phyloP scores from a whole-genome alignment of 2,329 filamentous ascomycete species.

The Anisogramma anomala region DNA sequence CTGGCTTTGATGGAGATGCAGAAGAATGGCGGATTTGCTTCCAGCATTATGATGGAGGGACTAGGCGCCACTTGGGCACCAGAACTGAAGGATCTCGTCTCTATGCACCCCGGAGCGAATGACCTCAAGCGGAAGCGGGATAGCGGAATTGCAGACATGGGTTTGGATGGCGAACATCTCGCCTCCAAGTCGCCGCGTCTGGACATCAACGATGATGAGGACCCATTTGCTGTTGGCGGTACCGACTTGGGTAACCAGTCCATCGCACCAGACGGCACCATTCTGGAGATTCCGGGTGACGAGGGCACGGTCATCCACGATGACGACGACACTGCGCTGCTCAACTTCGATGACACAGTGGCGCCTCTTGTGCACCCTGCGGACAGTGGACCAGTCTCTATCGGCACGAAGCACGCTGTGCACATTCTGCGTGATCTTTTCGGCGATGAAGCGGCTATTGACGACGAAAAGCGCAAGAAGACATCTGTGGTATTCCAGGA shows the following conservation, averaged over 20 bases:
- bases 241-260: constrained; percentile 42
- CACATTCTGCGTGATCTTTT: constrained; percentile 87
- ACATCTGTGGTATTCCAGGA: constrained; percentile 79
- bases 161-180: constrained; percentile 48
- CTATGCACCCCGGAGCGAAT: constrained; percentile 63
- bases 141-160: constrained; percentile 71
- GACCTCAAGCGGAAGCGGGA: constrained; percentile 92
- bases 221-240: constrained; percentile 34
- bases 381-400: constrained; percentile 74
- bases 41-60: constrained; percentile 71
- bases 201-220: constrained; percentile 57
- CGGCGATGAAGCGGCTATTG: constrained; percentile 57
- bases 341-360: constrained; percentile 69
- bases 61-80: constrained; percentile 76
- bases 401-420: constrained; percentile 91
- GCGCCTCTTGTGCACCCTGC: constrained; percentile 65
- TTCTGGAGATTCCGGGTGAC: constrained; percentile 53
- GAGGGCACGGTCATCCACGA: constrained; percentile 34
- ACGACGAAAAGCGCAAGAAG: constrained; percentile 62
- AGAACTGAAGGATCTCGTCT: constrained; percentile 85
- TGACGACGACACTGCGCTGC: constrained; percentile 36
- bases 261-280: constrained; percentile 47
- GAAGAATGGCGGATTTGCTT: constrained; percentile 80
- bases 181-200: constrained; percentile 58
- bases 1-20: constrained; percentile 86